phyloP scores from a whole-genome alignment of 495 filamentous ascomycete genomes.

The Cryomyces minteri region DNA sequence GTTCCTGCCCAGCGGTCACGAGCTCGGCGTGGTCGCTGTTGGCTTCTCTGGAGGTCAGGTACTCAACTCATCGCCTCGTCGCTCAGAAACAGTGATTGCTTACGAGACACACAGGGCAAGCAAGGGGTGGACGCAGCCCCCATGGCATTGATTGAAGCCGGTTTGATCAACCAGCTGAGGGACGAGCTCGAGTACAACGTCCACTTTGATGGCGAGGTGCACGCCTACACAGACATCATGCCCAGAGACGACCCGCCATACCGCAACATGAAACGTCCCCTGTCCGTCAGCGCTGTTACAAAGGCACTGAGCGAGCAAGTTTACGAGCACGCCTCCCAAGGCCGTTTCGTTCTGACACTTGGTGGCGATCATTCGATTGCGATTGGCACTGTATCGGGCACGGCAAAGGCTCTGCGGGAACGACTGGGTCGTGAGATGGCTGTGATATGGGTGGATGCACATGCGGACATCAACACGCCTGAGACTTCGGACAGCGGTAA shows the following conservation, averaged over 20 bases:
- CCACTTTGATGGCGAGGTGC: conserved; percentile 65
- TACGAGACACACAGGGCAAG: conserved; percentile 44
- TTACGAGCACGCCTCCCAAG: conserved; percentile 69
- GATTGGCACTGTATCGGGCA: conserved; percentile 77
- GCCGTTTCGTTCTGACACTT: conserved; percentile 78
- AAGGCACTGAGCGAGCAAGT: conserved; percentile 62
- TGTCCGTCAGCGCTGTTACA: conserved; percentile 77
- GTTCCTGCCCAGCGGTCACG: conserved; percentile 58
- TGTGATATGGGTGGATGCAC: conserved; percentile 97
- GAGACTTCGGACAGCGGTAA: conserved; percentile 82
- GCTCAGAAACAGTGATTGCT: not conserved
- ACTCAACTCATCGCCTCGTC: conserved; percentile 12
- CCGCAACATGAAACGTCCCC: conserved; percentile 85
- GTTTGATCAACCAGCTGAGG: conserved; percentile 66
- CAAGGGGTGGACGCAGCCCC: conserved; percentile 84
- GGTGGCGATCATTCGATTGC: conserved; percentile 95
- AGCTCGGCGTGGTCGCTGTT: conserved; percentile 85
- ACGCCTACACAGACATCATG: conserved; percentile 62
- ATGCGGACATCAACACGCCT: conserved; percentile 93
- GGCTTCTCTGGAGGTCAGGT: conserved; percentile 97
- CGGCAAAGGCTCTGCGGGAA: conserved; percentile 69
- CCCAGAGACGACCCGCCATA: conserved; percentile 45
- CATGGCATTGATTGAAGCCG: conserved; percentile 73
- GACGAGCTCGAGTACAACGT: conserved; percentile 78
- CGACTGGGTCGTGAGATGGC: conserved; percentile 62